Conservation (phyloP, 2,329 filamentous ascomycete species). For the Cladophialophora bantiana region DNA sequence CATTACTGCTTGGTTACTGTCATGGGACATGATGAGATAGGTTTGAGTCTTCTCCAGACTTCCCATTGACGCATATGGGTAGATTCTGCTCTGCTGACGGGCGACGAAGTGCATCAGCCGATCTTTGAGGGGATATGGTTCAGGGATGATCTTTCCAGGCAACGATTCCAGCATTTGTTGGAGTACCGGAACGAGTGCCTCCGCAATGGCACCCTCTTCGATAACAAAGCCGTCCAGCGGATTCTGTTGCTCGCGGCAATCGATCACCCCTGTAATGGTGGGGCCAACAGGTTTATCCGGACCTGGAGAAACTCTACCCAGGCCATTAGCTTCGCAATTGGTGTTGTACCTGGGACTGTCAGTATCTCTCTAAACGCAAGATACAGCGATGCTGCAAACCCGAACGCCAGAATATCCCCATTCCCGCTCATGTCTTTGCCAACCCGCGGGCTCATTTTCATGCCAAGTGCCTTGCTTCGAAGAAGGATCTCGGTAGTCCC, state of each 20-base stretch:
- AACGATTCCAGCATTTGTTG: slow-evolving; percentile 19
- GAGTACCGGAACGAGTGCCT: slow-evolving; percentile 15
- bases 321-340: slow-evolving; percentile 11
- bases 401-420: slow-evolving; percentile 19
- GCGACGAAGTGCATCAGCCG: slow-evolving; percentile 9
- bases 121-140: slow-evolving; percentile 5
- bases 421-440: slow-evolving; percentile 25
- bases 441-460: slow-evolving; percentile 13
- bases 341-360: slow-evolving; percentile 18
- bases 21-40: slow-evolving; percentile 71
- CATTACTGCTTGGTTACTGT: slow-evolving; percentile 67
- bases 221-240: slow-evolving; percentile 23
- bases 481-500: slow-evolving; percentile 23
- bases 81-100: slow-evolving; percentile 7
- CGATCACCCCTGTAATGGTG: slow-evolving; percentile 21
- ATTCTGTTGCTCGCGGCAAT: slow-evolving; percentile 16
- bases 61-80: slow-evolving; percentile 16
- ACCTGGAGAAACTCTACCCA: slow-evolving; percentile 5
- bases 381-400: neutral
- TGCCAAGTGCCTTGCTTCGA: slow-evolving; percentile 14
- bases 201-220: slow-evolving; percentile 21
- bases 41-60: slow-evolving; percentile 13
- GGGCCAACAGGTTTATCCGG: slow-evolving; percentile 16
- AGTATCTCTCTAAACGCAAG: neutral
- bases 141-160: slow-evolving; percentile 12